Percentiles rank a stretch among this genome's conserved stretches.
These are phyloP conservation scores for Cladosporium sp. DNA, from an alignment of 2,329 filamentous ascomycete species.

Conservation along the genomic window DNA sequence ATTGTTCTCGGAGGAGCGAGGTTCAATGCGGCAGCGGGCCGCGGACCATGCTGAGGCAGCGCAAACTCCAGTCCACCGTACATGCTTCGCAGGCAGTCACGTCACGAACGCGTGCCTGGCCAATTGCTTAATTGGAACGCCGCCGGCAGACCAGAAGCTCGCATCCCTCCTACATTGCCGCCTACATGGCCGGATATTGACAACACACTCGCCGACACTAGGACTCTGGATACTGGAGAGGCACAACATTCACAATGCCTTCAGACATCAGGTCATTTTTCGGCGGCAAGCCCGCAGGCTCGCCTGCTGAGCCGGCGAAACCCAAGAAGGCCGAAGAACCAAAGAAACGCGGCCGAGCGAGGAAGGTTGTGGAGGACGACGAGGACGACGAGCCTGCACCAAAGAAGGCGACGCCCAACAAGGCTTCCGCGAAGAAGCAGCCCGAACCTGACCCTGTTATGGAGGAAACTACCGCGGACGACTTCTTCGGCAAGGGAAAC, in stretches of 20 bases:
- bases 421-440: constrained; percentile 43
- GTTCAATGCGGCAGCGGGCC: not conserved
- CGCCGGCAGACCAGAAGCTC: not conserved
- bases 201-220: too few species aligned
- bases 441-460: constrained; percentile 22
- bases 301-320: constrained; percentile 41
- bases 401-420: constrained; percentile 48
- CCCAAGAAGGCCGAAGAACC: constrained; percentile 20
- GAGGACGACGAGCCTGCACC: constrained; percentile 57
- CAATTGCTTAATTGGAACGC: constrained; percentile 7
- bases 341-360: constrained; percentile 45
- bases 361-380: constrained; percentile 76
- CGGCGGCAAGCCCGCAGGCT: constrained; percentile 64
- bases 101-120: constrained; percentile 10
- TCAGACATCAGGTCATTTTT: constrained; percentile 89
- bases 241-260: constrained; percentile 55
- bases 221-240: not conserved
- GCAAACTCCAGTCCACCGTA: not conserved
- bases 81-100: not conserved
- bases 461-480: constrained; percentile 57
- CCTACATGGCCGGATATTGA: not conserved
- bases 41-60: not conserved
- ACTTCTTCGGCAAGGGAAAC: constrained; percentile 55
- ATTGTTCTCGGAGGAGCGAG: constrained; percentile 5
- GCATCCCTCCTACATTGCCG: not conserved